Evolutionary conservation across 129 eudicot species (phyloP).

Genomic region (Cynara cardunculus): DNA sequence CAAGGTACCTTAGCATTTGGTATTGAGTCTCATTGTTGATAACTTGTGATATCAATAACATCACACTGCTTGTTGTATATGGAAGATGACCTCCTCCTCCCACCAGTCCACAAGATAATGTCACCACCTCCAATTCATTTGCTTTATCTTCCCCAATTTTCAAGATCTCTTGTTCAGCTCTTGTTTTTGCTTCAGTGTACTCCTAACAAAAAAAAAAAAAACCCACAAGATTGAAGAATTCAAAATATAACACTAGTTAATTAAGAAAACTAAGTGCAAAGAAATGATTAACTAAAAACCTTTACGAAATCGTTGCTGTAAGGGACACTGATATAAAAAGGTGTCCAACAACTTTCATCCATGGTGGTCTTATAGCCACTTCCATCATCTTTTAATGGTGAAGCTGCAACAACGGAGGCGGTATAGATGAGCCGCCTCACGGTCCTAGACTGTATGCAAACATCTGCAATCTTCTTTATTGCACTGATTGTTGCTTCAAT

Average conservation of each 20-base stretch:
- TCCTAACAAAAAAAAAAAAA: slow-evolving; percentile 20
- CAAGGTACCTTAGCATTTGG: slow-evolving; percentile 18
- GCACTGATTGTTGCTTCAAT: slow-evolving; percentile 49
- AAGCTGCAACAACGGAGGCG: slow-evolving; percentile 41
- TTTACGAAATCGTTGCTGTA: background rate
- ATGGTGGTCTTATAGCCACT: too few relatives aligned
- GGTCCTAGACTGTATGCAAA: slow-evolving; percentile 47
- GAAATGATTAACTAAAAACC: background rate
- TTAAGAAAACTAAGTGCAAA: background rate
- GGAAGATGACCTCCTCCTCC: slow-evolving; percentile 47
- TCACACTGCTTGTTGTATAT: slow-evolving; percentile 10
- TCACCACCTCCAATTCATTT: slow-evolving; percentile 39
- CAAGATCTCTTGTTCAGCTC: slow-evolving; percentile 46
- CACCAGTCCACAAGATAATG: slow-evolving; percentile 41
- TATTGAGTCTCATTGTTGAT: background rate
- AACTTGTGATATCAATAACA: slow-evolving; percentile 29
- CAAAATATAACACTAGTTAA: background rate
- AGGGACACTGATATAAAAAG: too few relatives aligned
- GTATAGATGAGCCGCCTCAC: slow-evolving; percentile 59
- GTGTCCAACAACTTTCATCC: too few relatives aligned
- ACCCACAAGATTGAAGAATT: background rate
- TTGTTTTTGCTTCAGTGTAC: slow-evolving; percentile 23
- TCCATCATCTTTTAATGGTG: slow-evolving; percentile 32
- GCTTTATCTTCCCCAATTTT: slow-evolving; percentile 13
- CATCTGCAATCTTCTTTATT: slow-evolving; percentile 30